phyloP scores from a whole-genome alignment of 2,329 filamentous ascomycete genomes.

The Orbilia blumenaviensis region DNA sequence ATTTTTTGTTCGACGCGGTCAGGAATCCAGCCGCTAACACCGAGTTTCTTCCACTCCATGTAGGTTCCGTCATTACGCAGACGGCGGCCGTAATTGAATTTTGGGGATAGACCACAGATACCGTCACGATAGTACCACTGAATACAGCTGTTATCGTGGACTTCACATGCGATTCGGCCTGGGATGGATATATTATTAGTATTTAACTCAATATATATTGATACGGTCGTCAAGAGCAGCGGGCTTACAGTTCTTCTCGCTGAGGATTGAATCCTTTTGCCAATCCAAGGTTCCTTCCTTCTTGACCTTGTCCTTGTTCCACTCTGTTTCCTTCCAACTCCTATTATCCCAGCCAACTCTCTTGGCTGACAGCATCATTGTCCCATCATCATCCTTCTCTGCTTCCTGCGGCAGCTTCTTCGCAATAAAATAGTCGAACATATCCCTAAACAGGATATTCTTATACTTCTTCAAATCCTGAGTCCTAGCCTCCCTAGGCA shows the following conservation, averaged over 20 bases:
- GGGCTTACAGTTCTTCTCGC: slow-evolving; percentile 45
- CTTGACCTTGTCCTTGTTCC: slow-evolving; percentile 46
- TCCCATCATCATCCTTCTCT: slow-evolving; percentile 15
- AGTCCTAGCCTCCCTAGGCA: slow-evolving; percentile 24
- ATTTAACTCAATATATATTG: neutral
- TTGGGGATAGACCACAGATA: slow-evolving; percentile 42
- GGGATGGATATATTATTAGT: slow-evolving; percentile 11
- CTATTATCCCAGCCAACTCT: slow-evolving; percentile 48
- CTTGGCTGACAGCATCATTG: slow-evolving; percentile 3
- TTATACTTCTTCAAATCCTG: slow-evolving; percentile 40
- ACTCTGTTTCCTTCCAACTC: slow-evolving; percentile 44
- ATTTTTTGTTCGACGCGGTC: slow-evolving; percentile 32
- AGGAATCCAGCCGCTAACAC: slow-evolving; percentile 48
- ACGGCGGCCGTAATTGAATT: slow-evolving; percentile 50
- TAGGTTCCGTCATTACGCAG: slow-evolving; percentile 47
- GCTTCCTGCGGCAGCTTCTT: slow-evolving; percentile 19
- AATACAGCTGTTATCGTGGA: slow-evolving; percentile 25
- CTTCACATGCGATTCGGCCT: slow-evolving; percentile 50
- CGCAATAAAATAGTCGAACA: slow-evolving; percentile 47
- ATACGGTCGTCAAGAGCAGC: neutral
- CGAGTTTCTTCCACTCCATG: slow-evolving; percentile 42
- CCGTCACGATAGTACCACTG: slow-evolving; percentile 49
- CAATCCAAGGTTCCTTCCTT: slow-evolving; percentile 17
- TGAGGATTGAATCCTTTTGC: slow-evolving; percentile 45
- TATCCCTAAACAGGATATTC: slow-evolving; percentile 43